Evolutionary conservation across 768 basidiomycete species (phyloP), one percentile per base, ranked within the genome.

Genomic region (Sistotremastrum suecicum): DNA sequence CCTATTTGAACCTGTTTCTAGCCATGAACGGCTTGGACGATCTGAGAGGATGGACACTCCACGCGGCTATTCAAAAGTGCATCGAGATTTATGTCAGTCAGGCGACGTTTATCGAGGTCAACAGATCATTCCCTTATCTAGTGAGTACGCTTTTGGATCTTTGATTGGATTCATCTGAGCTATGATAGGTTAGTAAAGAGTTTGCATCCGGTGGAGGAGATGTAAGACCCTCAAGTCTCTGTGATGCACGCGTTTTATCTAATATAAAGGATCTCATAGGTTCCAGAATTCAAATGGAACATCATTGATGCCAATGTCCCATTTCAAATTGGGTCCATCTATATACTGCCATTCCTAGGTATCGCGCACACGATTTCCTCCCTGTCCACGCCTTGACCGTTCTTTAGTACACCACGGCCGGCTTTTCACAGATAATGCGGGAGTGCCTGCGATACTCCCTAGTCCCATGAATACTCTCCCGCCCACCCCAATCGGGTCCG

Each of bases 11-110:
- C 44, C 36, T 6, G 40, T 36, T 43, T 11, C 38, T 47, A 71
- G 89, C 90, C 5, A 86, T 89, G 67, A 88, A 89, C 55, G 90
- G 90, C 3, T 61, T 94, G 47, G 90, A 94, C 62, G 90, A 94
- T 60, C 65, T 92, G 35, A 70, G 89, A 67, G 85, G 71, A 43
- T 89, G 86, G 86, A 89, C 86, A 2, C 58, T 87, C 51, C 53
- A 61, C 35, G 60, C 67, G 34, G 69, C 72, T 12, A 80, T 89
- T 39, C 84, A 89, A 58, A 50, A 67, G 1, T 68, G 78, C 46
- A 80, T 91, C 44, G 84, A 88, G 54, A 63, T 91, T 37, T 88
- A 88, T 58, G 62, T 76, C 37, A 80, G 82, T 4, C 62, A 66
- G 48, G 67, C 63, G 6, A 89, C 87, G 0, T 84, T 77, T 53